Percentiles rank a stretch among this genome's conserved stretches.
These are phyloP conservation scores for Bipolaris victoriae DNA, from an alignment of 2,329 filamentous ascomycete genomes.

Conservation along the genomic window DNA sequence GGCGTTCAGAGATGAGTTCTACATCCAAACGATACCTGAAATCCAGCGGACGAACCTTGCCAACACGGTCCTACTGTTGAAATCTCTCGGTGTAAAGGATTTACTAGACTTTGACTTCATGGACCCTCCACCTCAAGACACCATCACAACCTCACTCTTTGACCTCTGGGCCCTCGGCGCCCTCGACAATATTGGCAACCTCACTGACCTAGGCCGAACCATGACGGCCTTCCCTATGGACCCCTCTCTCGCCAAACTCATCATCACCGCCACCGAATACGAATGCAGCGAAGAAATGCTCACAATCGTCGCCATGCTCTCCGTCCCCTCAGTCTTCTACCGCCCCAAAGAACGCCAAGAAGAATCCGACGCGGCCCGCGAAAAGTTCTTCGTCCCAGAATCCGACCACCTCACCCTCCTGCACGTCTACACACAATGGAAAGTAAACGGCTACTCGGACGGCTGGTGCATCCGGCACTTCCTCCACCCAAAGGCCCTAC, in stretches of 20 bases:
- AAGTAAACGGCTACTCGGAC: slow-evolving; percentile 85
- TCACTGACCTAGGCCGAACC: slow-evolving; percentile 83
- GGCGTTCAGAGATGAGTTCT: slow-evolving; percentile 94
- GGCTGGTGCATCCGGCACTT: slow-evolving; percentile 94
- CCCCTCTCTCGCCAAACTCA: slow-evolving; percentile 88
- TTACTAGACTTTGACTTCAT: slow-evolving; percentile 98
- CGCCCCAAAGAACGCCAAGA: slow-evolving; percentile 95
- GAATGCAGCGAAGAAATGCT: slow-evolving; percentile 97
- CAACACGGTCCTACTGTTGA: slow-evolving; percentile 92
- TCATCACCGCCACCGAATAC: slow-evolving; percentile 90
- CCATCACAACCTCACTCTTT: slow-evolving; percentile 95
- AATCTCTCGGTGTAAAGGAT: slow-evolving; percentile 92
- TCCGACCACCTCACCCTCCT: slow-evolving; percentile 95
- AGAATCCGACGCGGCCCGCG: slow-evolving; percentile 90
- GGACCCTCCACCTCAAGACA: slow-evolving; percentile 97
- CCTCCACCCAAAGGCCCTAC: slow-evolving; percentile 90
- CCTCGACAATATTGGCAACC: slow-evolving; percentile 88
- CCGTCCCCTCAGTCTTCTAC: slow-evolving; percentile 95
- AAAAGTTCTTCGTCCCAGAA: slow-evolving; percentile 98
- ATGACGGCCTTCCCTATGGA: slow-evolving; percentile 99
- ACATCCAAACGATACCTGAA: slow-evolving; percentile 95
- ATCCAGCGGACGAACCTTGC: slow-evolving; percentile 96
- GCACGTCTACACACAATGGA: slow-evolving; percentile 96
- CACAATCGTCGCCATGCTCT: slow-evolving; percentile 97
- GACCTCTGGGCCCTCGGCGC: slow-evolving; percentile 96